phyloP scores from a whole-genome alignment of 768 basidiomycete species.

The Pluteus cervinus region DNA sequence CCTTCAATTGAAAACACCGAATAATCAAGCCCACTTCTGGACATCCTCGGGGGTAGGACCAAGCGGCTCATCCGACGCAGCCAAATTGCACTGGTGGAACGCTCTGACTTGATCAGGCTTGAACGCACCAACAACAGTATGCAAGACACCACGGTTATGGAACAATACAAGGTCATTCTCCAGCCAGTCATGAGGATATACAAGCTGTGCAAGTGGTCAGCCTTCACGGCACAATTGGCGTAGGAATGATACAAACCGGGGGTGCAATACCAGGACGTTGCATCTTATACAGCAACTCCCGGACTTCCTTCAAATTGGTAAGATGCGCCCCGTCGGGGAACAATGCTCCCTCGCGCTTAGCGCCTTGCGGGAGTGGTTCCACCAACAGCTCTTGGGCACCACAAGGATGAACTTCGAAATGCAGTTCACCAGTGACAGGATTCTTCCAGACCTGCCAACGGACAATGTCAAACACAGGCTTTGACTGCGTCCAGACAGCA shows the following conservation, averaged over 20 bases:
- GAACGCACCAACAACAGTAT: conserved; percentile 79
- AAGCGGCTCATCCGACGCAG: conserved; percentile 63
- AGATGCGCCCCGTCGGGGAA: conserved; percentile 39
- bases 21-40: conserved; percentile 45
- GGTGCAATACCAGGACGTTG: conserved; percentile 70
- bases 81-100: conserved; percentile 88
- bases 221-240: background rate
- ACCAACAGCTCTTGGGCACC: conserved; percentile 63
- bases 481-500: conserved; percentile 2
- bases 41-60: conserved; percentile 70
- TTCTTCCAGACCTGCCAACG: conserved; percentile 80
- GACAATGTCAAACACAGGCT: background rate
- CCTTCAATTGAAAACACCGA: too few species aligned
- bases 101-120: conserved; percentile 58
- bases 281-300: conserved; percentile 14
- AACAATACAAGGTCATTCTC: conserved; percentile 75
- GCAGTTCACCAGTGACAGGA: conserved; percentile 73
- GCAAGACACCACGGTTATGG: conserved; percentile 80
- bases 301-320: conserved; percentile 14
- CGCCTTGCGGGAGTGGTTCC: conserved; percentile 63
- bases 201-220: conserved; percentile 35
- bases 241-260: conserved; percentile 30
- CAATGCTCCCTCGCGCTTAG: conserved; percentile 53
- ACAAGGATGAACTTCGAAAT: conserved; percentile 89
- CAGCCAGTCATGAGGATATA: conserved; percentile 84